phyloP scores from a whole-genome alignment of 108 stramenopile genomes.

The Parmales sp. region DNA sequence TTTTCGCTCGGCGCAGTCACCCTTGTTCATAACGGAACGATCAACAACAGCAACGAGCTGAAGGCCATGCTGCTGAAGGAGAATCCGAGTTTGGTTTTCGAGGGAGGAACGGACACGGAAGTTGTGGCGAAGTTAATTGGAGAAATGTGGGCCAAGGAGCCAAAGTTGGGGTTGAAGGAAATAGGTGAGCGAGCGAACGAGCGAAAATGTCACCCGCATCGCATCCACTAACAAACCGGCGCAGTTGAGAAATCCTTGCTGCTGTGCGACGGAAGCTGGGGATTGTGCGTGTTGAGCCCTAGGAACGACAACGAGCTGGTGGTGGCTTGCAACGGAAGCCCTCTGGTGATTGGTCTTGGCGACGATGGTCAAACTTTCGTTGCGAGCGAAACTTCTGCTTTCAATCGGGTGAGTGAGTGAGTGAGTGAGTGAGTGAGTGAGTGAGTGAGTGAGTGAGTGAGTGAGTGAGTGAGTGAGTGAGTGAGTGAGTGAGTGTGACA shows the following conservation, averaged over 20 bases:
- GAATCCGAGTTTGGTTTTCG: conserved; percentile 67
- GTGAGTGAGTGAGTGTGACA: too few relatives aligned
- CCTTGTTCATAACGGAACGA: conserved; percentile 98
- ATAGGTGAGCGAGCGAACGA: background rate
- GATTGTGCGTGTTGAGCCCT: conserved; percentile 54
- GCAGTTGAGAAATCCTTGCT: conserved; percentile 60
- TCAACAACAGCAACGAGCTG: conserved; percentile 89
- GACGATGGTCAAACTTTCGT: conserved; percentile 84
- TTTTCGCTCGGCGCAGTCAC: too few relatives aligned
- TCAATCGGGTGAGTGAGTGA: too few relatives aligned
- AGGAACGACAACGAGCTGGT: conserved; percentile 76
- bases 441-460: too few relatives aligned
- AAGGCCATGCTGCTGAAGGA: conserved; percentile 64
- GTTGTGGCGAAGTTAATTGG: conserved; percentile 94
- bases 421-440: too few relatives aligned
- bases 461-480: too few relatives aligned
- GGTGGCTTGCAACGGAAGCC: conserved; percentile 94
- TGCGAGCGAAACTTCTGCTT: conserved; percentile 94
- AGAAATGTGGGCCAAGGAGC: conserved; percentile 41
- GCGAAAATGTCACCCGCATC: background rate
- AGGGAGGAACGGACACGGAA: conserved; percentile 94
- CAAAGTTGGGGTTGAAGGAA: background rate
- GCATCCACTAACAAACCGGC: background rate
- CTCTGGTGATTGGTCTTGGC: conserved; percentile 89
- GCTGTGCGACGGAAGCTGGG: conserved; percentile 88